A percentile compares a stretch with the other conserved stretches of the same genome.
Conservation (phyloP, 495 filamentous ascomycete species). For the Podospora bellae-mahoneyi region DNA sequence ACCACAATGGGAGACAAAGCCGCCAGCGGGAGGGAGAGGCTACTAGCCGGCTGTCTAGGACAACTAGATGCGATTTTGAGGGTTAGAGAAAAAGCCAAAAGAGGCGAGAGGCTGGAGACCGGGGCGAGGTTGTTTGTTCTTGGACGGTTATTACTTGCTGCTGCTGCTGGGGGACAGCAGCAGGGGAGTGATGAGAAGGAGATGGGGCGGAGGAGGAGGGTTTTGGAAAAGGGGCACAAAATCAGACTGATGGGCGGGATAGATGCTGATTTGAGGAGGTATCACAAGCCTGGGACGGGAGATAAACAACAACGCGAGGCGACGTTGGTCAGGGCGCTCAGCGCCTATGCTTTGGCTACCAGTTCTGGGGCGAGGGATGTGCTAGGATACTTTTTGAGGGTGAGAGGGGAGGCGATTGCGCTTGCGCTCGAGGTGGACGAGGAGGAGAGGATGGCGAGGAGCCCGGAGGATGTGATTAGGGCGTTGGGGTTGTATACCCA, state of each 20-base stretch:
- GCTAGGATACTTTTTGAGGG: constrained; percentile 73
- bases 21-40: constrained; percentile 36
- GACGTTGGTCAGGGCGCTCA: constrained; percentile 64
- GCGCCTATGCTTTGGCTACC: constrained; percentile 77
- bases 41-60: constrained; percentile 43
- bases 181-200: constrained; percentile 43
- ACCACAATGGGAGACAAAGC: constrained; percentile 22
- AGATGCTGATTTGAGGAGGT: constrained; percentile 57
- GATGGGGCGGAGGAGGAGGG: constrained; percentile 53
- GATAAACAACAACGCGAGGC: constrained; percentile 29
- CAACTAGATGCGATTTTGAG: constrained; percentile 38
- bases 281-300: constrained; percentile 25
- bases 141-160: constrained; percentile 55
- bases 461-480: constrained; percentile 51
- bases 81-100: constrained; percentile 42
- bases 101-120: constrained; percentile 55
- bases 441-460: constrained; percentile 28
- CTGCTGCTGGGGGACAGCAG: constrained; percentile 27
- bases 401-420: constrained; percentile 64
- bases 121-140: constrained; percentile 81
- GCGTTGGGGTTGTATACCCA: constrained; percentile 69
- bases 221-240: constrained; percentile 54
- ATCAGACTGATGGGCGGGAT: constrained; percentile 62
- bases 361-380: constrained; percentile 79
- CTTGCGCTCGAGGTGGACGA: constrained; percentile 50